Base-by-base conservation (phyloP, 805 yeast genomes). In the Metschnikowia anglica region DNA sequence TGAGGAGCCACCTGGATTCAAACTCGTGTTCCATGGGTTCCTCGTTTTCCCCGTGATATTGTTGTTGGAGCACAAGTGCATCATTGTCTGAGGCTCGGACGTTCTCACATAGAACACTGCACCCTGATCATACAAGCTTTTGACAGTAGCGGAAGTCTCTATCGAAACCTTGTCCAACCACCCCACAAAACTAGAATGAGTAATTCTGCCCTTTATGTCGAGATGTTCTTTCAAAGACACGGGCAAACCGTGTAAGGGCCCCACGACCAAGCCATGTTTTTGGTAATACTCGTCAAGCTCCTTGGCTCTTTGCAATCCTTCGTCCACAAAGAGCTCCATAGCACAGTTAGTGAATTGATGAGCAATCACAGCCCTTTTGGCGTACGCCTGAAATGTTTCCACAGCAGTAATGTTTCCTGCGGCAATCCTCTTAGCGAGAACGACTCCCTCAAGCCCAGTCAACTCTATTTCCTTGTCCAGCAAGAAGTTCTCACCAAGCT, bases 281-380 rank as follows among this genome's bases (percentile, higher is more conserved):
- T 35, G 28, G 24, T 20, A 50, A 30, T 38, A 42, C 13, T 33
- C 51, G 33, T 52, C 55, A 17, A 52, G 49, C 24, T 47, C 47
- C 31, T 44, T 21, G n/a, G 55, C 55, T 2, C 55, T 39, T 35
- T 50, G 31, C 39, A 52, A 39, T 8, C 55, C 55, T n/a, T 50
- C 55, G n/a, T 52, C 55, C 11, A 48, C 13, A 18, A 52, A 52
- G n/a, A 52, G 40, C 12, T 52, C 52, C 54, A 52, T 50, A n/a
- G 55, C 55, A 24, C 54, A 49, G 26, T 50, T 48, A 26, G 55
- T 52, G 37, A 52, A 48, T 35, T 52, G 55, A 20, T 52, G 55
- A 16, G 54, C 54, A 15, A 52, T 43, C 3, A 49, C 47, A 10
- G 54, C 55, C n/a, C 52, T 37, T 38, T 50, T 52, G 29, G 55